These are phyloP conservation scores for Crataegus laevigata DNA, from an alignment of 306 rosid species.

Conservation along the genomic window DNA sequence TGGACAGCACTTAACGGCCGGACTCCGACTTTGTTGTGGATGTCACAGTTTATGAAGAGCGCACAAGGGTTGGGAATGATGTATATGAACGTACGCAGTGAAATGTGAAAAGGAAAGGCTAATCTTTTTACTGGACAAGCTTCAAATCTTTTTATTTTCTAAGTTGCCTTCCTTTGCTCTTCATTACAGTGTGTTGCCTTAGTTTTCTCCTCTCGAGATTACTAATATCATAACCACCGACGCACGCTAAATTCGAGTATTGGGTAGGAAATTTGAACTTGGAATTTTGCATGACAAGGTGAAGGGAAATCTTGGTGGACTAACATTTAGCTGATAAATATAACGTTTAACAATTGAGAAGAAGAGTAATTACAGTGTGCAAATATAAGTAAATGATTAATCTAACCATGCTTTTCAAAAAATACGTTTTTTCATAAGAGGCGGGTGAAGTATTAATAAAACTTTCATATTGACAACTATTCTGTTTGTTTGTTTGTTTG, in stretches of 20 bases:
- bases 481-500: too few species aligned
- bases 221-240: background rate
- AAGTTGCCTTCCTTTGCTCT: background rate
- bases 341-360: too few species aligned
- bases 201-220: background rate
- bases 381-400: too few species aligned
- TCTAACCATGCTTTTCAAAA: too few species aligned
- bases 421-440: too few species aligned
- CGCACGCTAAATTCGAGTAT: too few species aligned
- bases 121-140: background rate
- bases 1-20: background rate
- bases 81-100: background rate
- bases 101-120: background rate
- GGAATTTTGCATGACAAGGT: rapidly evolving
- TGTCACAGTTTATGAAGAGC: background rate
- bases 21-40: background rate
- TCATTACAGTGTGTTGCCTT: background rate
- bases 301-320: rapidly evolving
- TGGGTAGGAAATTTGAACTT: too few species aligned
- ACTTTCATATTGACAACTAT: too few species aligned
- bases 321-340: too few species aligned
- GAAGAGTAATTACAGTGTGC: too few species aligned
- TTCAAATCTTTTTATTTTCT: background rate
- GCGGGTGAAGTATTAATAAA: too few species aligned
- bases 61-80: background rate